A percentile compares a stretch with the other conserved stretches of the same genome.
Conservation (phyloP, 2,329 filamentous ascomycete genomes). For the Colletotrichum tofieldiae region DNA sequence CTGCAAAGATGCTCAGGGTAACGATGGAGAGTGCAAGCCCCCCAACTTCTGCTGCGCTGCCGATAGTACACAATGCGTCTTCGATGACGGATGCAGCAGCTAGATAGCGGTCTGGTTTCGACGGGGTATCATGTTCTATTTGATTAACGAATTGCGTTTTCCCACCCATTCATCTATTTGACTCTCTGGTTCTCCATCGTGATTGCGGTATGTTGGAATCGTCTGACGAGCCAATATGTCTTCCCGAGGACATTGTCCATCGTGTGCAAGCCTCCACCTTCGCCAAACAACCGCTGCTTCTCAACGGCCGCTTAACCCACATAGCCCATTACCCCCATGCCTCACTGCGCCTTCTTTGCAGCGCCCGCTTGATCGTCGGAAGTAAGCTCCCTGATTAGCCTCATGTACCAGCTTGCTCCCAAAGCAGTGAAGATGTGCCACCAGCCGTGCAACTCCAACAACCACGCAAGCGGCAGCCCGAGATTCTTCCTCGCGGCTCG, state of each 20-base stretch:
- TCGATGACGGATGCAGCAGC: conserved; percentile 2
- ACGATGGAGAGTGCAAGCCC: not conserved
- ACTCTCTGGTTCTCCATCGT: too few relatives aligned
- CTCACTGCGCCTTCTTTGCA: conserved; percentile 28
- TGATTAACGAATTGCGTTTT: not conserved
- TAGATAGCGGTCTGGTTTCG: not conserved
- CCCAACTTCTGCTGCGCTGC: conserved; percentile 25
- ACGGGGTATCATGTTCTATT: not conserved
- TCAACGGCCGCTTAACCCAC: not conserved
- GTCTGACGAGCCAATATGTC: not conserved
- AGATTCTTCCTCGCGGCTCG: conserved; percentile 60
- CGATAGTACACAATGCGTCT: conserved; percentile 15
- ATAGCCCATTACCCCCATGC: too few relatives aligned
- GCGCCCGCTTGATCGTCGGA: not conserved
- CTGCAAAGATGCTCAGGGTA: too few relatives aligned
- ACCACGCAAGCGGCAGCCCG: conserved; percentile 69
- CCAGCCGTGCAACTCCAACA: conserved; percentile 75
- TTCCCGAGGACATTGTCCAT: not conserved
- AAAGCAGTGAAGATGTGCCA: conserved; percentile 75
- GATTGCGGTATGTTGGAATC: not conserved
- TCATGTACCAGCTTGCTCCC: conserved; percentile 62
- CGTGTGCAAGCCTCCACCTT: not conserved
- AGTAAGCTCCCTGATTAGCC: conserved; percentile 46
- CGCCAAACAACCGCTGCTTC: not conserved
- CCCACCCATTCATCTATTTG: not conserved